Evolutionary conservation across 2,329 filamentous ascomycete species (phyloP).

Genomic region (Hypoxylon sp.): DNA sequence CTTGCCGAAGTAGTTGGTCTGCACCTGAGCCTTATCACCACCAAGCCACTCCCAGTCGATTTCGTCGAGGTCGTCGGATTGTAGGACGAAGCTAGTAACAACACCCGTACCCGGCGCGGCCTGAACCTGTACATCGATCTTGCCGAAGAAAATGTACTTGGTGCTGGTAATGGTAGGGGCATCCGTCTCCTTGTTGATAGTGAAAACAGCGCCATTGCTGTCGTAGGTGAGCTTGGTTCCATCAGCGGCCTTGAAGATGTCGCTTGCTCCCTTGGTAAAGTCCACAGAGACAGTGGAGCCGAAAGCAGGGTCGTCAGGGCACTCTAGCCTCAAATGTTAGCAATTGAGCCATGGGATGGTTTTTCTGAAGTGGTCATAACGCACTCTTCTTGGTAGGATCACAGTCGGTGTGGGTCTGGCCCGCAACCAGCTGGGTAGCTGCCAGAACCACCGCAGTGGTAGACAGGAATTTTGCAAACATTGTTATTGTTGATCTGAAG

Average conservation of each 20-base stretch:
- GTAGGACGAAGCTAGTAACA: constrained; percentile 89
- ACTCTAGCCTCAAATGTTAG: constrained; percentile 62
- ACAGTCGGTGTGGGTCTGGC: constrained; percentile 71
- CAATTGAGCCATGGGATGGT: not conserved
- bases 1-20: constrained; percentile 88
- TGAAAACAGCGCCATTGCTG: constrained; percentile 67
- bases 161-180: constrained; percentile 80
- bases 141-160: constrained; percentile 98
- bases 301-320: constrained; percentile 82
- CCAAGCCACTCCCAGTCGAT: constrained; percentile 98
- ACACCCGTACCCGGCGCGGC: constrained; percentile 86
- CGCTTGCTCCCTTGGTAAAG: constrained; percentile 80
- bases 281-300: constrained; percentile 76
- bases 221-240: constrained; percentile 67
- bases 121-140: constrained; percentile 83
- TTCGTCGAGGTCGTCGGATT: constrained; percentile 93
- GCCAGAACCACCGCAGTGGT: constrained; percentile 65
- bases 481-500: constrained; percentile 51
- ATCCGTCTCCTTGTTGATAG: constrained; percentile 77
- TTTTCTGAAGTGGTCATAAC: constrained; percentile 29
- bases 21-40: constrained; percentile 79
- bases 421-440: constrained; percentile 64
- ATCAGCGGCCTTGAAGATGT: constrained; percentile 63
- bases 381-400: constrained; percentile 68
- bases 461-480: constrained; percentile 65